These are phyloP conservation scores for Phytophthora agathidicida DNA, from an alignment of 352 stramenopile species.

Conservation along the genomic window DNA sequence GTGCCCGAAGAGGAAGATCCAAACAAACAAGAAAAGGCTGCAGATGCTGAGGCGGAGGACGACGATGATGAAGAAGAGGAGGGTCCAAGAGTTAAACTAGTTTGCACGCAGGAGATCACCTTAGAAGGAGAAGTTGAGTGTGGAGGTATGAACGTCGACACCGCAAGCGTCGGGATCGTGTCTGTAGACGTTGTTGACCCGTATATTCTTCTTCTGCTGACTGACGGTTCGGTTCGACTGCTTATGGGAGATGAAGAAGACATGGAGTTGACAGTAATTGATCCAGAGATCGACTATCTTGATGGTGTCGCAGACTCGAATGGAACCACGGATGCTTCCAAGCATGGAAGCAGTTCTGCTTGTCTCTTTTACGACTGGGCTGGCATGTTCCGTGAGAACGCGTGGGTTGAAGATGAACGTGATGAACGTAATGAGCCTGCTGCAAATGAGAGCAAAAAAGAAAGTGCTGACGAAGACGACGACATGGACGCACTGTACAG, in stretches of 20 bases:
- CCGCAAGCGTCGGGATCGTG: conserved; percentile 72
- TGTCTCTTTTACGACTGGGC: conserved; percentile 89
- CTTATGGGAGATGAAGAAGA: conserved; percentile 86
- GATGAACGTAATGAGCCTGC: conserved; percentile 35
- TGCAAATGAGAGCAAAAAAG: conserved; percentile 18
- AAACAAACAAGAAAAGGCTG: conserved; percentile 26
- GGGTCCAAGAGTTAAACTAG: conserved; percentile 61
- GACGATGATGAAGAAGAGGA: conserved; percentile 66
- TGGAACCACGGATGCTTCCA: conserved; percentile 30
- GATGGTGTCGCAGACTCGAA: conserved; percentile 40
- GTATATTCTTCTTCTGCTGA: conserved; percentile 84
- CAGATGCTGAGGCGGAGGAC: conserved; percentile 19
- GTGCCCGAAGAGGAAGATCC: conserved; percentile 41
- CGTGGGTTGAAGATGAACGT: conserved; percentile 58
- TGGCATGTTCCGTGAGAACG: conserved; percentile 75
- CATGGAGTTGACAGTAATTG: conserved; percentile 81
- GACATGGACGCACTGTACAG: conserved; percentile 80
- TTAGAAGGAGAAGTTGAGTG: conserved; percentile 82
- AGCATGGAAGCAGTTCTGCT: conserved; percentile 59
- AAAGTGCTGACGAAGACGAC: conserved; percentile 54
- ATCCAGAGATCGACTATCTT: conserved; percentile 69
- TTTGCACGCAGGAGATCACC: conserved; percentile 86
- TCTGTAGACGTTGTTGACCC: conserved; percentile 86
- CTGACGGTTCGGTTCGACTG: conserved; percentile 78
- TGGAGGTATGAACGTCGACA: conserved; percentile 86